Conservation (phyloP, 192 early-diverging fungal species). For the Linnemannia schmuckeri region DNA sequence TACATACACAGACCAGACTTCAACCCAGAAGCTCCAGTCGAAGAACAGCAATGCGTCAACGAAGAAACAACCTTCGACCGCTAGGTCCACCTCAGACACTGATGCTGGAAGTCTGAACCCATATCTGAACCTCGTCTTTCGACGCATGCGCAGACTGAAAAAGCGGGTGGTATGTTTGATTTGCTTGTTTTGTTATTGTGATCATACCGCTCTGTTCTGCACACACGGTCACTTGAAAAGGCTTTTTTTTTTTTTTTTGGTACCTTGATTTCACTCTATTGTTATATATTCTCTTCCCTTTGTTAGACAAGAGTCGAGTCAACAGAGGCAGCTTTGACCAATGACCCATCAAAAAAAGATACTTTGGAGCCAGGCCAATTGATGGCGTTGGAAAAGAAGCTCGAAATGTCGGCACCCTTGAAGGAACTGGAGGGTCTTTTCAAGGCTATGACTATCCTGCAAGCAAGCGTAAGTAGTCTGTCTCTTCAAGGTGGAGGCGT, state of each 20-base stretch:
- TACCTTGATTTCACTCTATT: neutral
- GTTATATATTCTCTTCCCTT: neutral
- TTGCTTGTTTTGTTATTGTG: neutral
- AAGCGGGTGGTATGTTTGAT: slow-evolving; percentile 14
- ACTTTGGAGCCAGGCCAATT: slow-evolving; percentile 6
- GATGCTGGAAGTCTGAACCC: neutral
- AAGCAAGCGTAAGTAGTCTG: neutral
- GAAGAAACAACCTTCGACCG: neutral
- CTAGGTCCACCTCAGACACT: neutral
- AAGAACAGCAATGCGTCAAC: neutral
- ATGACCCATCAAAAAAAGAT: neutral
- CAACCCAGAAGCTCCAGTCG: neutral
- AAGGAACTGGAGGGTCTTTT: slow-evolving; percentile 13
- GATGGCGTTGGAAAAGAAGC: neutral
- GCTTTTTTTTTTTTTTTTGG: neutral
- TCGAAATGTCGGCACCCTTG: slow-evolving; percentile 1
- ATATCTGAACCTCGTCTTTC: neutral
- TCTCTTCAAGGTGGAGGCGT: neutral
- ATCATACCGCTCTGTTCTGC: too few species aligned
- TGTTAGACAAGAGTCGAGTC: slow-evolving; percentile 9
- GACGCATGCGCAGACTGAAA: slow-evolving; percentile 4
- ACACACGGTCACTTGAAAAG: neutral
- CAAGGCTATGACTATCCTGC: slow-evolving; percentile 11
- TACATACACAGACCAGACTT: neutral
- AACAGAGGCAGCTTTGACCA: neutral